Conservation (phyloP, 1,284 basidiomycete species). For the Lentinula novae-zelandiae region DNA sequence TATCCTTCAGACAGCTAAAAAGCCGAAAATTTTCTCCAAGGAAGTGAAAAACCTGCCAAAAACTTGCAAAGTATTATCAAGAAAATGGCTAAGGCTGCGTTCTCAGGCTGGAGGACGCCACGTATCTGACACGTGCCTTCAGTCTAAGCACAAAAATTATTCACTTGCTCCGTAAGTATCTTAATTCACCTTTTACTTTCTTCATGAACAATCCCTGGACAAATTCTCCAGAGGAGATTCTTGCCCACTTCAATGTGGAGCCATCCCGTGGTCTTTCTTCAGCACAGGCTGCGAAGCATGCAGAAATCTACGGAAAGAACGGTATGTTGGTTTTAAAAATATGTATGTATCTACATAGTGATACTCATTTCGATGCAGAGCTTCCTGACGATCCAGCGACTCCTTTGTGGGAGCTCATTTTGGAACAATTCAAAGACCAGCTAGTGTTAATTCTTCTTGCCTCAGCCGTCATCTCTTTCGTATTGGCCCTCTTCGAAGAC, state of each 20-base stretch:
- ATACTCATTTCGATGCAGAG: constrained; percentile 41
- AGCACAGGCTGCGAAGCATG: constrained; percentile 67
- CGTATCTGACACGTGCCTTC: background rate
- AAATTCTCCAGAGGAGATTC: constrained; percentile 54
- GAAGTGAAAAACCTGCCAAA: background rate
- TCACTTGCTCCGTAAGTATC: background rate
- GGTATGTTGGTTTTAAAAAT: constrained; percentile 42
- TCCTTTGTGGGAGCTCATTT: constrained; percentile 88
- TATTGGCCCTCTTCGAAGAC: constrained; percentile 84
- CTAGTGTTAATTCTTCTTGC: constrained; percentile 91
- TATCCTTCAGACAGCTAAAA: background rate
- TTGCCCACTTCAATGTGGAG: constrained; percentile 65
- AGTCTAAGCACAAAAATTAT: background rate
- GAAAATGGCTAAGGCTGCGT: background rate
- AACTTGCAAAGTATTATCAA: background rate
- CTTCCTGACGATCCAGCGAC: constrained; percentile 89
- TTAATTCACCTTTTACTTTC: constrained; percentile 19
- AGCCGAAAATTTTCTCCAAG: background rate
- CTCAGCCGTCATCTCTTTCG: constrained; percentile 87
- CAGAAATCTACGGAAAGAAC: constrained; percentile 81
- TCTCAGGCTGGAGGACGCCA: background rate
- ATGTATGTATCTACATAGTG: background rate
- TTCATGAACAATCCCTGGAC: constrained; percentile 75
- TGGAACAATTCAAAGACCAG: constrained; percentile 98
- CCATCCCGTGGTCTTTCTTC: constrained; percentile 50